A percentile compares a stretch with the other conserved stretches of the same genome.
phyloP scores from a whole-genome alignment of 768 basidiomycete genomes.

The Collybiopsis luxurians region DNA sequence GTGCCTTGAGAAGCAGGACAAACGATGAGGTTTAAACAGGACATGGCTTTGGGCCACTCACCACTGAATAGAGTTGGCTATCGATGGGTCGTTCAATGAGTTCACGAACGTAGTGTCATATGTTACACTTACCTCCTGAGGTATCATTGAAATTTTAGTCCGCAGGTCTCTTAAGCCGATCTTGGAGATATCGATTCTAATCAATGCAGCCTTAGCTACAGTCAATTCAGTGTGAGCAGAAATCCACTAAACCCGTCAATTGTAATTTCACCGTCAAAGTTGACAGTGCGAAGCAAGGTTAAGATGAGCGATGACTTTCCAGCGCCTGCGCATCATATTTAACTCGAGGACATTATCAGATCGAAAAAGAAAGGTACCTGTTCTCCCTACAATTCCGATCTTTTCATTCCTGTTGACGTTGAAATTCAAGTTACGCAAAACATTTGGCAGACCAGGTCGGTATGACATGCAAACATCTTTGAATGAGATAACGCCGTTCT shows the following conservation, averaged over 20 bases:
- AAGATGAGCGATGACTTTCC: constrained; percentile 64
- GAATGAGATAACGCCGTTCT: constrained; percentile 57
- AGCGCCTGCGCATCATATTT: constrained; percentile 34
- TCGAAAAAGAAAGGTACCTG: neutral
- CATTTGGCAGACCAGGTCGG: constrained; percentile 65
- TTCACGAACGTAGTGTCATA: constrained; percentile 4
- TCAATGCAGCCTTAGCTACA: neutral
- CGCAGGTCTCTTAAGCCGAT: constrained; percentile 66
- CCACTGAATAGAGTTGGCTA: constrained; percentile 59
- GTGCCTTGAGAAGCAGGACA: constrained; percentile 36
- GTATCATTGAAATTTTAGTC: constrained; percentile 59
- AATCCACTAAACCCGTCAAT: constrained; percentile 60
- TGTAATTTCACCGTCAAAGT: constrained; percentile 59
- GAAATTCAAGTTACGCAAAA: constrained; percentile 62
- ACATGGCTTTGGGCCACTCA: constrained; percentile 23
- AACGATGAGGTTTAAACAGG: neutral
- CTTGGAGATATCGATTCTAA: constrained; percentile 61
- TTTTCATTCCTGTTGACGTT: constrained; percentile 67
- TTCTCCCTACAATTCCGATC: constrained; percentile 72
- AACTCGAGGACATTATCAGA: neutral
- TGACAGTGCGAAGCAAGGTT: constrained; percentile 66
- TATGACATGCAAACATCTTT: constrained; percentile 60
- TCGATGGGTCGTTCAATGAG: too few relatives aligned
- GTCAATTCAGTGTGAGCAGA: neutral
- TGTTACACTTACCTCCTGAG: constrained; percentile 52